Conservation (phyloP, 106 monocot species). For the Allium sativum region DNA sequence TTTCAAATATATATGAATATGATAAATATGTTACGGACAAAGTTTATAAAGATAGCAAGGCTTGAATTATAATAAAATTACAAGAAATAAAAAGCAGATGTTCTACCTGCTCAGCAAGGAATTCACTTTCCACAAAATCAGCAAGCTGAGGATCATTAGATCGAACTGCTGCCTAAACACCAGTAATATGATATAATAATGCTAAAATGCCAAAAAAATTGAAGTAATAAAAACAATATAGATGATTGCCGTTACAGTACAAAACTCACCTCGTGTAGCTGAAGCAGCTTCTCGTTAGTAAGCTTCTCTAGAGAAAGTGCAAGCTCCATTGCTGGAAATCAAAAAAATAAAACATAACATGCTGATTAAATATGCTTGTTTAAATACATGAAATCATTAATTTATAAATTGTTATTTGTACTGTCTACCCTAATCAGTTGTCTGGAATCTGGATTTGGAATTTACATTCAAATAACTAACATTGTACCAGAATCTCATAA, state of each 20-base stretch:
- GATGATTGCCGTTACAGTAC: not conserved
- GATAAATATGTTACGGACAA: too few species aligned
- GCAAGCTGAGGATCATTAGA: conserved; percentile 55
- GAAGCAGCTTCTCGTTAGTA: not conserved
- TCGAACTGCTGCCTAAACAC: conserved; percentile 20
- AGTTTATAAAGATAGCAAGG: too few species aligned
- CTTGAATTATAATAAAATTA: too few species aligned
- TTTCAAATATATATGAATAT: not conserved
- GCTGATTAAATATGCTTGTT: not conserved
- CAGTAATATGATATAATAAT: too few species aligned
- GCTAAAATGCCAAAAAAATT: too few species aligned
- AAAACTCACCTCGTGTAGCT: not conserved
- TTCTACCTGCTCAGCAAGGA: conserved; percentile 72
- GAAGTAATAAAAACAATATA: too few species aligned
- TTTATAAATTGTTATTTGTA: too few species aligned
- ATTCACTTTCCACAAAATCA: conserved; percentile 75
- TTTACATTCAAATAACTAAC: too few species aligned
- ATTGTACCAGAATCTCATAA: too few species aligned
- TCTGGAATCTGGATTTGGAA: too few species aligned
- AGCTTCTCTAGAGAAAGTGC: not conserved
- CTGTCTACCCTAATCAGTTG: too few species aligned
- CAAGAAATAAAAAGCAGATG: not conserved
- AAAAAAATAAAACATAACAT: not conserved
- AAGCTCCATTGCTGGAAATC: conserved; percentile 3
- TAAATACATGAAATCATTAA: not conserved